Evolutionary conservation across 2,329 filamentous ascomycete genomes (phyloP), one percentile per base, ranked within the genome.

Genomic region (Ceratocystis lukuohia): DNA sequence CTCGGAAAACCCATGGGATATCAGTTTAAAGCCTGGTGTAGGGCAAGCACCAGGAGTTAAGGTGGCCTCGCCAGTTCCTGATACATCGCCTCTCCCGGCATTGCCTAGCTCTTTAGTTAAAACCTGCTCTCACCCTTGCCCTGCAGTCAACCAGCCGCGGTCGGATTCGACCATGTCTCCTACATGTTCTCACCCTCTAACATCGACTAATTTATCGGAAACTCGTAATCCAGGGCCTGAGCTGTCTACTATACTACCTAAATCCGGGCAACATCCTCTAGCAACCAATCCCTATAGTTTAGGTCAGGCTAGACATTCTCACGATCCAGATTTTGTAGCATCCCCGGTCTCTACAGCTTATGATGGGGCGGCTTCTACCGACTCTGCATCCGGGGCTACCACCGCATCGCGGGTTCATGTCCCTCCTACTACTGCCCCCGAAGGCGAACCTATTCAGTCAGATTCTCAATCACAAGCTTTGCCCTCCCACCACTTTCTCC

Each of bases 1-100:
- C 8, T 77, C 76, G 5, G 68, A 73, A 10, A 76, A 79, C 64
- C 78, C 78, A 5, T 80, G 78, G 78, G 75, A 79, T 67, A 70
- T 75, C 45, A 71, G 73, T 64, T 68, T 66, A 65, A 70, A 72
- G 70, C 53, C 72, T 8, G 53, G 56, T 2, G 62, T n/a, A 37
- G 68, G 70, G 20, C 71, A 71, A 20, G 65, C 64, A 17, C 67
- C 64, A 2, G n/a, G 68, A 68, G 4, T 15, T 5, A 7, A 41
- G 5, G 17, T 8, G 10, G 28, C 41, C 30, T 22, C 15, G 7
- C 15, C 12, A 5, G 20, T 20, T 41, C 22, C 12, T 10, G 48
- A 66, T 30, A 20, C 53, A 1, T 46, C 62, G 6, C 41, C 61
- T 5, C 37, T 37, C 44, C 61, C 50, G 12, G 20, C n/a, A 20